phyloP scores from a whole-genome alignment of 1,284 basidiomycete species.

The Cutaneotrichosporon sp. region DNA sequence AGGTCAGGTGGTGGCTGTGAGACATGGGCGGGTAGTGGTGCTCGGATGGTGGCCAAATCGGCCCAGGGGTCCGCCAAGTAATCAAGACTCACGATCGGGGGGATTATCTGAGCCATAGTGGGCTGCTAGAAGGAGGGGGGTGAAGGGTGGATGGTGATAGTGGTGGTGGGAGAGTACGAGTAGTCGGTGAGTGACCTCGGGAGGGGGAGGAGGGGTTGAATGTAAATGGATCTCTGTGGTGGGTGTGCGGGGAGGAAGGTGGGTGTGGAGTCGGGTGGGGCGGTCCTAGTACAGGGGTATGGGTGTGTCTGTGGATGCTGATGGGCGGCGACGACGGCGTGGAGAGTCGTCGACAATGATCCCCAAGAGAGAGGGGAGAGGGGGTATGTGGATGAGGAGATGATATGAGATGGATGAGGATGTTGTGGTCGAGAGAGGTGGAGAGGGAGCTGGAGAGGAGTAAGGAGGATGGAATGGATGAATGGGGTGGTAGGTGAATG shows the following conservation, averaged over 20 bases:
- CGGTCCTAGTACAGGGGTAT: background rate
- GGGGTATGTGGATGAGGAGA: conserved; percentile 1
- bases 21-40: background rate
- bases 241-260: conserved; percentile 8
- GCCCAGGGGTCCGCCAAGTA: background rate
- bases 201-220: background rate
- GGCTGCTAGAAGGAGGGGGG: background rate
- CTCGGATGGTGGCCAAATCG: conserved; percentile 5
- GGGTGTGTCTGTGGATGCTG: conserved; percentile 1
- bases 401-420: too few species aligned
- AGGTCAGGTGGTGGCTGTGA: conserved; percentile 1
- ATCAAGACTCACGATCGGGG: conserved; percentile 38
- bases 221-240: conserved; percentile 1
- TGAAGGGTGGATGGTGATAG: background rate
- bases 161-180: background rate
- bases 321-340: background rate
- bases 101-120: conserved; percentile 52
- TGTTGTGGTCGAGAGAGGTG: too few species aligned
- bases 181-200: conserved; percentile 3
- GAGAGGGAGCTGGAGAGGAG: background rate
- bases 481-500: background rate
- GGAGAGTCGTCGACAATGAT: background rate
- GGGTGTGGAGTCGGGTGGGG: background rate
- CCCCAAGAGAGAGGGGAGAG: background rate
- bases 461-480: conserved; percentile 5